Evolutionary conservation across 352 stramenopile genomes (phyloP).

Genomic region (Pythium aristosporum): DNA sequence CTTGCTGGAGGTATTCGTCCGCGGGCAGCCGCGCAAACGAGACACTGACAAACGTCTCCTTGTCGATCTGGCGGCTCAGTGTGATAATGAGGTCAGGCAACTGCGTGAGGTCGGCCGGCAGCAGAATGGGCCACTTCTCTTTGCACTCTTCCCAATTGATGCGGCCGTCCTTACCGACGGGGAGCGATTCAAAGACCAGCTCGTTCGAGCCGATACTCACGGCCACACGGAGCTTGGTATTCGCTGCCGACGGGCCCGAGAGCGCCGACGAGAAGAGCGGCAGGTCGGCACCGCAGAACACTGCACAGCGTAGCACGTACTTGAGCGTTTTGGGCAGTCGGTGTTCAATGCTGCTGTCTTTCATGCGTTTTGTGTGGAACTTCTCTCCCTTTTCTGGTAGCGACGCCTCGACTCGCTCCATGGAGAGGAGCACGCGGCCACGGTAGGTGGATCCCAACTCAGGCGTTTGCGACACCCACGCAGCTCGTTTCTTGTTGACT

Average conservation of each 20-base stretch:
- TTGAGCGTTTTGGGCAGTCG: slow-evolving; percentile 50
- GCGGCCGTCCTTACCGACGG: slow-evolving; percentile 43
- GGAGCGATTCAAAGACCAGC: slow-evolving; percentile 52
- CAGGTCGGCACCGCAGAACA: slow-evolving; percentile 62
- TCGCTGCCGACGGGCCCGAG: slow-evolving; percentile 13
- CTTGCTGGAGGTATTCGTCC: slow-evolving; percentile 39
- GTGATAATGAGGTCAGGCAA: slow-evolving; percentile 69
- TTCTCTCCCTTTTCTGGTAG: slow-evolving; percentile 49
- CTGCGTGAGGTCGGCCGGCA: slow-evolving; percentile 68
- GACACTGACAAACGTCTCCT: slow-evolving; percentile 59
- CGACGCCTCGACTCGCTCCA: slow-evolving; percentile 52
- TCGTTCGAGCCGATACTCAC: slow-evolving; percentile 47
- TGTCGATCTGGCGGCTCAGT: slow-evolving; percentile 55
- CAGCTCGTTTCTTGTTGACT: slow-evolving; percentile 51
- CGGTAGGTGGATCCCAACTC: slow-evolving; percentile 81
- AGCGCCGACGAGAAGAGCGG: slow-evolving; percentile 26
- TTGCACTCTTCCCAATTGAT: slow-evolving; percentile 51
- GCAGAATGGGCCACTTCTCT: slow-evolving; percentile 46
- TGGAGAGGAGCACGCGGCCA: slow-evolving; percentile 75
- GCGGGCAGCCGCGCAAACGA: slow-evolving; percentile 49
- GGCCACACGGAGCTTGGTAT: slow-evolving; percentile 44
- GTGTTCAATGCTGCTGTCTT: slow-evolving; percentile 17
- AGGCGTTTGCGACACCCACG: slow-evolving; percentile 54
- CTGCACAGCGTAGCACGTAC: slow-evolving; percentile 57
- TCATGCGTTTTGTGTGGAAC: slow-evolving; percentile 56